Evolutionary conservation across 495 filamentous ascomycete species (phyloP).

Genomic region (Aspergillus heteromorphus): DNA sequence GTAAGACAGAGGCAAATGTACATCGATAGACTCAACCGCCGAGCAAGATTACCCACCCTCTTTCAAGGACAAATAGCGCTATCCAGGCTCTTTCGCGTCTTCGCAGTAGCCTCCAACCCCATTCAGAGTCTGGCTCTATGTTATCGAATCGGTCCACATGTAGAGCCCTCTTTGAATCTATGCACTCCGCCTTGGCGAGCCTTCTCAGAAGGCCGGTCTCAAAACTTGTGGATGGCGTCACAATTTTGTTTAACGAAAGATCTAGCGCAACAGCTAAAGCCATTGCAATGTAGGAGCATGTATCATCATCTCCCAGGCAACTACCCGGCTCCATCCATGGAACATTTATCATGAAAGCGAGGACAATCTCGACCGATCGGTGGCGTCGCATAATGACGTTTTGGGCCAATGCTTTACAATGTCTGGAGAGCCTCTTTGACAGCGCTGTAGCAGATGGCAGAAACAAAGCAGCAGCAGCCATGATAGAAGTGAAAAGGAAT

Average conservation of each 20-base stretch:
- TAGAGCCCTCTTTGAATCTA: constrained; percentile 58
- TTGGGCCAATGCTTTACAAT: constrained; percentile 58
- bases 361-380: constrained; percentile 65
- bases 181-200: constrained; percentile 58
- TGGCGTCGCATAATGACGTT: constrained; percentile 53
- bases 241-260: constrained; percentile 62
- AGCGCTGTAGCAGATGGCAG: constrained; percentile 56
- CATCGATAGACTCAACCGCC: constrained; percentile 5
- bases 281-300: constrained; percentile 64
- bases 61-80: constrained; percentile 65
- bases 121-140: constrained; percentile 54
- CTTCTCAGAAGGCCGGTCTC: constrained; percentile 41
- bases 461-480: constrained; percentile 60
- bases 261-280: constrained; percentile 65
- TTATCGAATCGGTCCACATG: constrained; percentile 62
- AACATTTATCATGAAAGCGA: constrained; percentile 73
- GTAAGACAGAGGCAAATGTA: not conserved
- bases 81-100: constrained; percentile 66
- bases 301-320: constrained; percentile 65
- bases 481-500: constrained; percentile 66
- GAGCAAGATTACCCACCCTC: constrained; percentile 45
- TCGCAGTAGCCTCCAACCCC: constrained; percentile 54
- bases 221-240: constrained; percentile 49
- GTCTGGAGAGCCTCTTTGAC: constrained; percentile 56
- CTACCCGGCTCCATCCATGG: constrained; percentile 70